These are phyloP conservation scores for Beta lomatogona DNA, from an alignment of 179 eudicot species.

Conservation along the genomic window DNA sequence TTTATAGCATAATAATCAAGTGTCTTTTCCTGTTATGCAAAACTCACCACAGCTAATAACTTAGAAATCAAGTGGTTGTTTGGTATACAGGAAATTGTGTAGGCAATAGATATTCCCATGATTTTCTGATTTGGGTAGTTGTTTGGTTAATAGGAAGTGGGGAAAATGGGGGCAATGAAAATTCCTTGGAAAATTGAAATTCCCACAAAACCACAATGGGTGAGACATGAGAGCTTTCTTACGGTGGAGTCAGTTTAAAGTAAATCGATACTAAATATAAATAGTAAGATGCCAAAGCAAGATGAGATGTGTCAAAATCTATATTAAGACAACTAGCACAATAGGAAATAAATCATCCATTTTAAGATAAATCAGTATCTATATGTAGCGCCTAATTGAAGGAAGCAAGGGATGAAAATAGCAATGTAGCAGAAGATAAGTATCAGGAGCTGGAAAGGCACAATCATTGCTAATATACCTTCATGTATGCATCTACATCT, in stretches of 20 bases:
- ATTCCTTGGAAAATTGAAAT: too few relatives aligned
- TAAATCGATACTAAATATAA: not conserved
- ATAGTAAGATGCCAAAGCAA: not conserved
- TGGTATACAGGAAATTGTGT: too few relatives aligned
- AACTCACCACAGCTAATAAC: not conserved
- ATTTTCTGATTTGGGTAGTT: too few relatives aligned
- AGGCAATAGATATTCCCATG: too few relatives aligned
- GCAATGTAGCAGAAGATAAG: slow-evolving; percentile 1
- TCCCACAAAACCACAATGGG: not conserved
- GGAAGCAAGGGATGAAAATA: not conserved
- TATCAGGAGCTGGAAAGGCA: slow-evolving; percentile 18
- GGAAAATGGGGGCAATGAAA: too few relatives aligned
- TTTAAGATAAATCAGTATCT: not conserved
- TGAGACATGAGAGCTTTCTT: not conserved
- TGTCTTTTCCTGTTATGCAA: not conserved
- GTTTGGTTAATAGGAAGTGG: too few relatives aligned
- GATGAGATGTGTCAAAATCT: not conserved
- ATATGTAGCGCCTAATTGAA: not conserved
- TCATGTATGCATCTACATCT: slow-evolving; percentile 87
- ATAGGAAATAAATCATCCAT: not conserved
- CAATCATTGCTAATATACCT: slow-evolving; percentile 45
- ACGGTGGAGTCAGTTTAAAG: not conserved
- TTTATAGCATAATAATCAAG: not conserved
- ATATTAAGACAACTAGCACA: not conserved
- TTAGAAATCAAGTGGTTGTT: not conserved